Percentiles rank a stretch among this genome's conserved stretches.
phyloP scores from a whole-genome alignment of 805 yeast genomes.

The Saccharomycopsis fibuligera region DNA sequence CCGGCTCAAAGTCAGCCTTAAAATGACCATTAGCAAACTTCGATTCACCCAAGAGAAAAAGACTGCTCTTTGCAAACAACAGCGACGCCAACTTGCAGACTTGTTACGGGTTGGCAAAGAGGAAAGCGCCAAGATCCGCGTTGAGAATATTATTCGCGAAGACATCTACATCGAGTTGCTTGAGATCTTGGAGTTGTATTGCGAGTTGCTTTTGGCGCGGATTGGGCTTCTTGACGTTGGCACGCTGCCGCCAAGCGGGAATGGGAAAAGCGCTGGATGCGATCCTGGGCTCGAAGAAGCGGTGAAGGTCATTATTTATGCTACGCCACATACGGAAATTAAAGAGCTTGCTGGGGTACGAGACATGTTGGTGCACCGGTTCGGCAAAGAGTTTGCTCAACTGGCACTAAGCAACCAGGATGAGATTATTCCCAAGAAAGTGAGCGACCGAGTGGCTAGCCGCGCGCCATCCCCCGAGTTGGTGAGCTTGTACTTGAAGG shows the following conservation, averaged over 20 bases:
- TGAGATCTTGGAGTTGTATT: conserved; percentile 73
- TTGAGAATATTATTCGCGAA: conserved; percentile 77
- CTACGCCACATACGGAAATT: conserved; percentile 68
- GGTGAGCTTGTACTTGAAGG: conserved; percentile 65
- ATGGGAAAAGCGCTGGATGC: no score
- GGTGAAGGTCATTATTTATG: conserved; percentile 57
- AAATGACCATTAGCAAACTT: conserved; percentile 67
- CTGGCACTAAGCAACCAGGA: conserved; percentile 46
- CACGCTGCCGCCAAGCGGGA: no score
- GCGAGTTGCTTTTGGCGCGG: conserved; percentile 75
- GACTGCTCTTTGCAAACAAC: conserved; percentile 68
- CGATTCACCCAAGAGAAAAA: conserved; percentile 70
- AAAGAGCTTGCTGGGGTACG: conserved; percentile 59
- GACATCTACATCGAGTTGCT: conserved; percentile 74
- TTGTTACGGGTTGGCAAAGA: conserved; percentile 65
- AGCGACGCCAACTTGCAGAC: conserved; percentile 64
- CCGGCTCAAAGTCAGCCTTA: conserved; percentile 31
- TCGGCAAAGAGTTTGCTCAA: conserved; percentile 61
- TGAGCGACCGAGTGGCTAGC: conserved; percentile 53
- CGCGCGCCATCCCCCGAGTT: conserved; percentile 61
- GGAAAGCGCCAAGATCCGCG: conserved; percentile 74
- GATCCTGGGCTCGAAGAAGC: conserved; percentile 72
- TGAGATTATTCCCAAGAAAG: conserved; percentile 58
- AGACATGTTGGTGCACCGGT: conserved; percentile 56
- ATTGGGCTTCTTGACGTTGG: conserved; percentile 49